Evolutionary conservation across 805 yeast species (phyloP), one percentile per base, ranked within the genome.

Genomic region (Myxozyma udenii): DNA sequence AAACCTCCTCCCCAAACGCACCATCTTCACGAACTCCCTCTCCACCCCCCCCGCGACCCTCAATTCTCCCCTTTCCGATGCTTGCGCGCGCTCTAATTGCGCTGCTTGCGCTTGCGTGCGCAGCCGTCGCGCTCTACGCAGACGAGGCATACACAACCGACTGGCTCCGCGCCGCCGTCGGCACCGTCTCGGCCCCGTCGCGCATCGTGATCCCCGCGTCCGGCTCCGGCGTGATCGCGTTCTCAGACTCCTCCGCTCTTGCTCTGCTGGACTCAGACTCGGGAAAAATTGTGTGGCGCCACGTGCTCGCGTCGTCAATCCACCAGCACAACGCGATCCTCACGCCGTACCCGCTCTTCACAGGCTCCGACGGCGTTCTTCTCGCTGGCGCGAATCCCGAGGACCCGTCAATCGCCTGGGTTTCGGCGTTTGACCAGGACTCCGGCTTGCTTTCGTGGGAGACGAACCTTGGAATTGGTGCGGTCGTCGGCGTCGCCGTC

Each of bases 111-210:
- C n/a, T n/a, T n/a, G n/a, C n/a, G n/a, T n/a, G n/a, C n/a, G n/a
- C n/a, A n/a, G n/a, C n/a, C n/a, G n/a, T n/a, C n/a, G n/a, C n/a
- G n/a, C 69, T 68, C 23, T 69, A 58, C 48, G 53, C 58, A 3
- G 72, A 69, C 40, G 71, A 68, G 39, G 71, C 68, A 3, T 64
- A 53, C 41, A 38, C 39, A 2, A 61, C 64, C 9, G 73, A 70
- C 56, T 68, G 71, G 71, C 65, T 59, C 12, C 23, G 42, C 5
- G 51, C 53, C 4, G 50, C 54, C 1, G 32, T 68, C 4, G 73
- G 73, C 28, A 14, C 32, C 4, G 57, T 64, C 12, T 25, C 21
- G 25, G 26, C 36, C 14, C 41, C 52, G 4, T 28, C 37, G 38
- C 41, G 43, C n/a, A 9, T 24, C 1, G 54, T 43, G 3, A 41